A percentile compares a stretch with the other conserved stretches of the same genome.
phyloP scores from a whole-genome alignment of 192 early-diverging fungal species.

The Dispira parvispora region DNA sequence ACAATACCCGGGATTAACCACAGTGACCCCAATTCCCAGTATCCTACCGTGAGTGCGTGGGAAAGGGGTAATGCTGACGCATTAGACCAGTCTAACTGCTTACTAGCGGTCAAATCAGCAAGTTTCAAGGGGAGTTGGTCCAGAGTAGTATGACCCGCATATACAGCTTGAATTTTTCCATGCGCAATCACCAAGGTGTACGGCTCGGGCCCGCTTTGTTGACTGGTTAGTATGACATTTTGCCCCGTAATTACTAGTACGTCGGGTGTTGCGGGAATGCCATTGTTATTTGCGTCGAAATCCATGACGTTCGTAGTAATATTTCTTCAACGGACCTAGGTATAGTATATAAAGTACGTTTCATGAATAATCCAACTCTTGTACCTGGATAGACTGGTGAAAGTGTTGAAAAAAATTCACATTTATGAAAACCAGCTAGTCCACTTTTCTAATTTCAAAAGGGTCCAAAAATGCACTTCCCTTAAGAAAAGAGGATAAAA shows the following conservation, averaged over 20 bases:
- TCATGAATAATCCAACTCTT: too few relatives aligned
- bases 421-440: too few relatives aligned
- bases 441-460: too few relatives aligned
- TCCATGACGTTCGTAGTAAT: too few relatives aligned
- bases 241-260: neutral
- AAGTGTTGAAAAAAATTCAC: too few relatives aligned
- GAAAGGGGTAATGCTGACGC: neutral
- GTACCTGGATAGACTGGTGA: too few relatives aligned
- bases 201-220: neutral
- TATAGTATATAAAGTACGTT: too few relatives aligned
- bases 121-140: neutral
- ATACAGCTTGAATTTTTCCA: neutral
- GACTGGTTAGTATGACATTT: neutral
- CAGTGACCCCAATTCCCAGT: neutral
- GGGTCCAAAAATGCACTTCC: too few relatives aligned
- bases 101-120: neutral
- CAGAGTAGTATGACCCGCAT: neutral
- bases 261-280: neutral
- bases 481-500: too few relatives aligned
- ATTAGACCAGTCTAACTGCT: neutral
- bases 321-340: too few relatives aligned
- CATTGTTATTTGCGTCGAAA: neutral
- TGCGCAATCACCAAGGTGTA: neutral
- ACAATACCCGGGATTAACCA: conserved; percentile 51
- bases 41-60: neutral